Evolutionary conservation across 2,329 filamentous ascomycete genomes (phyloP), one percentile per base, ranked within the genome.

Genomic region (Trichoderma polysporum): DNA sequence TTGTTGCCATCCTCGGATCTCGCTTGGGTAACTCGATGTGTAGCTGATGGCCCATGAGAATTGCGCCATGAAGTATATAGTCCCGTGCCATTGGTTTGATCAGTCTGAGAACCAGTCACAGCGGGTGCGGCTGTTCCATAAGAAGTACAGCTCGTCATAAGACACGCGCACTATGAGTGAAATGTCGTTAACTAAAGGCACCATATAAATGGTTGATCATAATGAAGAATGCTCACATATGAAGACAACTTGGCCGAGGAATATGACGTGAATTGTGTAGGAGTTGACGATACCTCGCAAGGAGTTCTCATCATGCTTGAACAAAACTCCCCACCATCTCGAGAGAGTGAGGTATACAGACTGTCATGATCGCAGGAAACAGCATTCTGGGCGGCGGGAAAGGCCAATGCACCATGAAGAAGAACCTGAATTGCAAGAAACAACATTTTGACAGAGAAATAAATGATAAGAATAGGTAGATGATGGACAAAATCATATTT

Each of bases 311-410:
- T 49, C 22, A 78, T 62, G 68, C 69, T 72, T 0, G 73, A 75
- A 62, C 76, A 78, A 35, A 77, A 78, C 0, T 69, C 60, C 29
- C 67, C 63, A 0, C 73, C 75, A n/a, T 74, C 67, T 27, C 66
- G 62, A 6, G 69, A 50, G 8, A 78, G 71, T 0, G 76, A 76
- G 1, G 73, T 74, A 61, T 76, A 78, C 10, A 78, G 71, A 3
- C 69, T 68, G 57, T 78, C 76, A 3, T 66, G 71, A 1, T 71
- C 70, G 62, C 76, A 78, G 0, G 71, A 59, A 25, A 8, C 41
- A 1, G 39, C 47, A 25, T 50, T 29, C 47, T 62, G 62, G 7
- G 22, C 47, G 2, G 69, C 70, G 12, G 69, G 67, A 37, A 70
- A 29, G 22, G 64, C 68, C 39, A 50, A 39, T 12, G 33, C 66